Evolutionary conservation across 2,329 filamentous ascomycete genomes (phyloP).

Genomic region (Trichophyton schoenleinii): DNA sequence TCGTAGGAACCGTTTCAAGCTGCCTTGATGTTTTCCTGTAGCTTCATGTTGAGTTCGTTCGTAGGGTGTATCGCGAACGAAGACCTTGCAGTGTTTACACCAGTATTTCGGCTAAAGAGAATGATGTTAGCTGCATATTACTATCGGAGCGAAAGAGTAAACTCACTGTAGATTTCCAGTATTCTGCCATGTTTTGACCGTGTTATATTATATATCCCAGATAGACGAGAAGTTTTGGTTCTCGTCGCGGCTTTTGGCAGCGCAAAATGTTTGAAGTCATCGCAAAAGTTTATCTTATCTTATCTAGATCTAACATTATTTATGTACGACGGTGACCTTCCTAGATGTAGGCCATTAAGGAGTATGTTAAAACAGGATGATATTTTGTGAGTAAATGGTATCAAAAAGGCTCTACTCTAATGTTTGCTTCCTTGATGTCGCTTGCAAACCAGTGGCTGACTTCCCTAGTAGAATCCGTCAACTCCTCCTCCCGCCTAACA

Average conservation of each 20-base stretch:
- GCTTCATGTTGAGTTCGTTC: conserved; percentile 83
- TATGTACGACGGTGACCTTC: background rate
- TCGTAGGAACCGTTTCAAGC: conserved; percentile 77
- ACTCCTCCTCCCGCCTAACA: conserved; percentile 65
- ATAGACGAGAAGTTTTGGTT: background rate
- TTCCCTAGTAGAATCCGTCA: conserved; percentile 66
- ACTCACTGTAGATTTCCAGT: conserved; percentile 85
- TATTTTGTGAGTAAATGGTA: background rate
- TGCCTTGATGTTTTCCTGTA: conserved; percentile 70
- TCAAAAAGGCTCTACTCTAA: conserved; percentile 51
- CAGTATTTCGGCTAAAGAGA: conserved; percentile 63
- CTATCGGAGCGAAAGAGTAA: background rate
- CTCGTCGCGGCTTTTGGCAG: background rate
- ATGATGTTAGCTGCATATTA: background rate
- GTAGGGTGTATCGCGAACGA: conserved; percentile 82
- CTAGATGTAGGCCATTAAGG: background rate
- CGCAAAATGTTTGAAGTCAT: background rate
- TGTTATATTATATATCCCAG: background rate
- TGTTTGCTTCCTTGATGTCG: conserved; percentile 55
- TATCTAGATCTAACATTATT: background rate
- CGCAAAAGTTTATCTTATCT: conserved; percentile 1
- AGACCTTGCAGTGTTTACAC: conserved; percentile 93
- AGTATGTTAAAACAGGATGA: no score
- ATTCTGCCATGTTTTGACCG: conserved; percentile 62
- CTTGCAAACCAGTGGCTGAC: conserved; percentile 61